Evolutionary conservation across 257 asterid genomes (phyloP), one percentile per base, ranked within the genome.

Genomic region (Solanum chiquidenum): DNA sequence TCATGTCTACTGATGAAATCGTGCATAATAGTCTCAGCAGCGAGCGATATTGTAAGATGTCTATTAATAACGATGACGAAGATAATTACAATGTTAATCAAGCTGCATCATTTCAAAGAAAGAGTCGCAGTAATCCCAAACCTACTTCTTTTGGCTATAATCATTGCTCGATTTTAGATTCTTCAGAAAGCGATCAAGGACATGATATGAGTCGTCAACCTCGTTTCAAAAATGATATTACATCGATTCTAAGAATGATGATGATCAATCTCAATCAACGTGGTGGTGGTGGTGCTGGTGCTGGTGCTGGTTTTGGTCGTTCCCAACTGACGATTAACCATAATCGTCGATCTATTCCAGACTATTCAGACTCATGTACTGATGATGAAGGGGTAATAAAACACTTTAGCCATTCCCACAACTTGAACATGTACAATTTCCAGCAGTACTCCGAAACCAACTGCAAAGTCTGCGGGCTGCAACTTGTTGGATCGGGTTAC

Each of bases 1-100:
- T 18, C 64, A 0, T 0, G 0, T 9, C 64, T 55, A 18, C n/a
- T 55, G 21, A 49, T 46, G 0, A 1, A 5, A 6, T 2, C 3
- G 0, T 52, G 62, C 0, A 8, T 2, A 3, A 52, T 16, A 16
- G 62, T 52, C 62, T 52, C 23, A 6, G 21, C n/a, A 52, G 62
- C 62, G 6, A 2, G 23, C 23, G 3, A 52, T 52, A 3, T 52
- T 0, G 2, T 20, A 1, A 14, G 42, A 38, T 8, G 9, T 49
- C 29, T 68, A 68, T 27, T 6, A 27, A 12, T 29, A 1, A 7
- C 42, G 12, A 35, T 6, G 27, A 35, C 2, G 49, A 73, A 9
- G 25, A 35, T 11, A 46, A 37, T 74, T 6, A 11, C 31, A 5
- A 40, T 6, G 12, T n/a, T 23, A 1, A 7, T 37, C n/a, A 13